These are phyloP conservation scores for Pythium diclinum DNA, from an alignment of 352 stramenopile species.

Conservation along the genomic window DNA sequence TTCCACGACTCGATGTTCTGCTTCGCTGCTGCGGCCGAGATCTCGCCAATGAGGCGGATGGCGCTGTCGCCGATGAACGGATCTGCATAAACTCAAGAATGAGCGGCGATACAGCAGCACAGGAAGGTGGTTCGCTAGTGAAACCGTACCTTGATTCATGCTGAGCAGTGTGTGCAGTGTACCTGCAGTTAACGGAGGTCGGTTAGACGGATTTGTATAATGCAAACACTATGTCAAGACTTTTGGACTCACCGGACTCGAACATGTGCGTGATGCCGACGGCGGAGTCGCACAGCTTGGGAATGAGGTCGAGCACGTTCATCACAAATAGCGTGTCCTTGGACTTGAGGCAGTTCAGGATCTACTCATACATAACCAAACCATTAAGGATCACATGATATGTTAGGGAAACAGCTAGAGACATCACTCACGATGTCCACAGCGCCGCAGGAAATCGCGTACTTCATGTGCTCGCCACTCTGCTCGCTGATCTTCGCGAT, in stretches of 20 bases:
- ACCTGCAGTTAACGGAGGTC: conserved; percentile 29
- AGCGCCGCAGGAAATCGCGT: conserved; percentile 40
- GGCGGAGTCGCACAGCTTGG: conserved; percentile 62
- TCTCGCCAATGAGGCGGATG: conserved; percentile 72
- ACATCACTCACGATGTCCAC: conserved; percentile 31
- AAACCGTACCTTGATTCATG: conserved; percentile 56
- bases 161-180: conserved; percentile 57
- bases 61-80: conserved; percentile 75
- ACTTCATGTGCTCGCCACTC: conserved; percentile 55
- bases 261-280: conserved; percentile 71
- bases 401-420: too few species aligned
- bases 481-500: conserved; percentile 64
- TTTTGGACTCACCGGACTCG: conserved; percentile 49
- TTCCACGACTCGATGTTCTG: conserved; percentile 71
- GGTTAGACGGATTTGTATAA: neutral
- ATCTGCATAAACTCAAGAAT: conserved; percentile 32
- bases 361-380: conserved; percentile 28
- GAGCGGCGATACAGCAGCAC: neutral
- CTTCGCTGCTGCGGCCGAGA: conserved; percentile 64
- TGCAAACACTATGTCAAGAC: neutral
- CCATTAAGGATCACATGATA: neutral
- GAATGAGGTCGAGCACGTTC: conserved; percentile 81
- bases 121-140: neutral
- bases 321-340: conserved; percentile 80
- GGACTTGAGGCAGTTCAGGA: conserved; percentile 70